Conservation (phyloP, 139 green algal genomes). For the Gonium pectorale region DNA sequence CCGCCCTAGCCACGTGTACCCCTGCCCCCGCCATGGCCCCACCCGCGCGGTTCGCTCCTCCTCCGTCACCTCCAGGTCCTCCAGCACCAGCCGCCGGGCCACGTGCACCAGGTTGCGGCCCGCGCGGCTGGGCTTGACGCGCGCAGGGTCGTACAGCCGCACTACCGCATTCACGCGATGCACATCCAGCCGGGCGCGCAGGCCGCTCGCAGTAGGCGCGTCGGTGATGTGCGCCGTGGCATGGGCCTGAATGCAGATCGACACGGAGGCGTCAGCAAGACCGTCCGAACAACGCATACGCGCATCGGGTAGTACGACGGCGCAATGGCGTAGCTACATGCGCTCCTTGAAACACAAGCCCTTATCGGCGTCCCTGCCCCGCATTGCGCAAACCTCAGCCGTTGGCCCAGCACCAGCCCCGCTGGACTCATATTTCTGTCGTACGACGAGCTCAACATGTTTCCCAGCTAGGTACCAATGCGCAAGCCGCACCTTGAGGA, state of each 20-base stretch:
- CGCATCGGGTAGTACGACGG: no score
- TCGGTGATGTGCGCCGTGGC: constrained; percentile 6
- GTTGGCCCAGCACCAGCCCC: background rate
- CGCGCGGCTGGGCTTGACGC: constrained; percentile 10
- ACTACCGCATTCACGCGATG: constrained; percentile 1
- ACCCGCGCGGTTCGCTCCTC: no score
- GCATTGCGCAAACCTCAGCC: no score
- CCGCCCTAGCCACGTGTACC: no score
- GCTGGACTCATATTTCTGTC: background rate
- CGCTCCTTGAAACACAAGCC: no score
- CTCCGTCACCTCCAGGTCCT: background rate
- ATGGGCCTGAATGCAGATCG: no score
- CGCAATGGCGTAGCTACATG: no score
- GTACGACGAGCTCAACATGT: background rate
- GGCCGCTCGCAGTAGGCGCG: background rate
- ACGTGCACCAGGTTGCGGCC: constrained; percentile 14
- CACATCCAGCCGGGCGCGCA: constrained; percentile 10
- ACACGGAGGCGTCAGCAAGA: no score
- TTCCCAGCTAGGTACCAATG: background rate
- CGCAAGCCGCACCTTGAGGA: constrained; percentile 16
- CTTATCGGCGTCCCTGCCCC: no score
- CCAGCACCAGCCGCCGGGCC: constrained; percentile 2
- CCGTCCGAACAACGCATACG: no score
- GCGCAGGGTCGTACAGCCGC: constrained; percentile 9
- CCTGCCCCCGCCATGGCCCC: no score